Base-by-base conservation (phyloP, 768 basidiomycete species). In the Suillus cothurnatus region DNA sequence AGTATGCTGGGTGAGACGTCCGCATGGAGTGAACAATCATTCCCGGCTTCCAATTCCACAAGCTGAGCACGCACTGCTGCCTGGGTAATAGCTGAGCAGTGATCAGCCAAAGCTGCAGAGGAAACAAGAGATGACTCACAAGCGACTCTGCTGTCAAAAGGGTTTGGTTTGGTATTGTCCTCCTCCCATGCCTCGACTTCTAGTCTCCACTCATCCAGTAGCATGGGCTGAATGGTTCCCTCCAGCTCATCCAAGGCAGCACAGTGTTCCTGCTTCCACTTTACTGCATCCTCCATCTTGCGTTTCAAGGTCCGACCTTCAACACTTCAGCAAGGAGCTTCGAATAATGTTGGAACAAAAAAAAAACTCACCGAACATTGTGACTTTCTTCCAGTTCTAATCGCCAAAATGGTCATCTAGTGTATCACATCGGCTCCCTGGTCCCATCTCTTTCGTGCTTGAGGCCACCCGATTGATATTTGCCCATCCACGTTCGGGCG, bases 141-240 rank as follows among this genome's bases (percentile, higher is more conserved):
- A 43, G 36, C 5, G 23, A 60, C 58, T 4, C 58, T 36, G 43
- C 38, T 34, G 12, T 60, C 9, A 3, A 32, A 60, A 32, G 58
- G 38, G 58, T 60, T 60, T 23, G 38, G 38, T 19, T 60, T 31
- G 38, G 8, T 21, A 31, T 60, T 31, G n/a, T 59, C 58, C 23
- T 32, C 17, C 36, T 60, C 58, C 58, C 58, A 60, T 41, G 32
- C 32, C 36, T 60, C n/a, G n/a, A 60, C 38, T 38, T 60, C 58
- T 19, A 39, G 36, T 41, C 32, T 60, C 58, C 38, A 60, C 15
- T 60, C 36, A 60, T 28, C 59, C 32, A 60, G 38, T 23, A 39
- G 15, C 23, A 3, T 3, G 3, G 38, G 31, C 38, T 23, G 59
- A 49, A 49, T 26, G 23, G 47, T 49, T 49, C 0, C 47, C 14